A percentile compares a stretch with the other conserved stretches of the same genome.
Evolutionary conservation across 805 yeast genomes (phyloP).

Genomic region (Yamadazyma paraphyllophila): DNA sequence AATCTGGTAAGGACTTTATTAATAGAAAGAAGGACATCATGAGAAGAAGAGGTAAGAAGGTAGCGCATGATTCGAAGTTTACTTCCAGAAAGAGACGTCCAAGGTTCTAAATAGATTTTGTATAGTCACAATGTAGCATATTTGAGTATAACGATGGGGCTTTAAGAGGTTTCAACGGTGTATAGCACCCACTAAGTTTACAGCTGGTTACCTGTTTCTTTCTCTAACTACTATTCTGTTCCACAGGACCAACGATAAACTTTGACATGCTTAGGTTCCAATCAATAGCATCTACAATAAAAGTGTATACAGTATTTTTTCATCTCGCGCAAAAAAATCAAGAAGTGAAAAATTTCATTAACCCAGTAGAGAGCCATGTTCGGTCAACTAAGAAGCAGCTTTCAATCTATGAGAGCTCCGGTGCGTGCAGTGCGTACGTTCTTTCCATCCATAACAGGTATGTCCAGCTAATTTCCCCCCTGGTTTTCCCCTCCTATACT

Average conservation of each 20-base stretch:
- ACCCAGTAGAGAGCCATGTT: conserved; percentile 1
- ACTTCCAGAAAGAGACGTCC: conserved; percentile 72
- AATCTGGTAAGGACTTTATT: conserved; percentile 77
- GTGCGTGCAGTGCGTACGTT: conserved; percentile 18
- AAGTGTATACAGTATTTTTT: neutral
- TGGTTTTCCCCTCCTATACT: neutral
- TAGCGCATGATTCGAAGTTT: conserved; percentile 86
- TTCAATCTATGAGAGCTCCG: conserved; percentile 1
- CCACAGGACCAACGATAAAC: too few relatives aligned
- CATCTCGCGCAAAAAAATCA: conserved; percentile 5
- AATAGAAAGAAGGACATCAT: conserved; percentile 88
- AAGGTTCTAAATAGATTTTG: conserved; percentile 25
- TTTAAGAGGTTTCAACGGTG: too few relatives aligned
- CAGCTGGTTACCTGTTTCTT: too few relatives aligned
- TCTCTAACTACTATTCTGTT: too few relatives aligned
- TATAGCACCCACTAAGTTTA: too few relatives aligned
- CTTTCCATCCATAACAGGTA: conserved; percentile 15
- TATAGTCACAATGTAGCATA: conserved; percentile 5
- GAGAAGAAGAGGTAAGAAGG: conserved; percentile 86
- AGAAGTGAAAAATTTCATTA: conserved; percentile 2
- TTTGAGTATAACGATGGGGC: neutral
- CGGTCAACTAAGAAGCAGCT: neutral
- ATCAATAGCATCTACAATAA: too few relatives aligned
- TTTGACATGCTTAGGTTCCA: too few relatives aligned
- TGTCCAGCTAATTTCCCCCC: neutral